phyloP scores from a whole-genome alignment of 2,329 filamentous ascomycete genomes.

The Mycosphaerelloides madeirae region DNA sequence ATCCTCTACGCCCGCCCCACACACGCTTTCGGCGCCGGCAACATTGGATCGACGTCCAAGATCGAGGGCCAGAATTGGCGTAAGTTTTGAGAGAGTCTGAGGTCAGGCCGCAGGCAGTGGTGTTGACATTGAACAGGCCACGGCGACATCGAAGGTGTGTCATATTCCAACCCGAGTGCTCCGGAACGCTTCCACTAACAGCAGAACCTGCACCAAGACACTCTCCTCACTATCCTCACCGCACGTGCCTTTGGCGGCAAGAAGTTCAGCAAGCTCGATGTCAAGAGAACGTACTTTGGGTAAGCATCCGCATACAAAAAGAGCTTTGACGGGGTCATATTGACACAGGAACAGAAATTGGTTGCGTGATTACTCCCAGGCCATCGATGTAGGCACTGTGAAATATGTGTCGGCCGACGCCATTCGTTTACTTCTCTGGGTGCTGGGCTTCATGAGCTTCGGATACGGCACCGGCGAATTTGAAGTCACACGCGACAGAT shows the following conservation, averaged over 20 bases:
- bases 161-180: too few species aligned
- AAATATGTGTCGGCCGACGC: slow-evolving; percentile 51
- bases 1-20: slow-evolving; percentile 23
- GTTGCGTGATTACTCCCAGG: slow-evolving; percentile 50
- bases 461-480: slow-evolving; percentile 55
- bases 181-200: too few species aligned
- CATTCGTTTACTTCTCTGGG: slow-evolving; percentile 52
- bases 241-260: slow-evolving; percentile 62
- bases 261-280: slow-evolving; percentile 77
- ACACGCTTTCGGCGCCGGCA: slow-evolving; percentile 51
- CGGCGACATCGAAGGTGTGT: slow-evolving; percentile 51
- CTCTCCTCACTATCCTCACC: slow-evolving; percentile 49
- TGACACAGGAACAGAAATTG: slow-evolving; percentile 35
- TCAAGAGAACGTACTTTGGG: slow-evolving; percentile 38
- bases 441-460: slow-evolving; percentile 53
- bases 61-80: slow-evolving; percentile 49
- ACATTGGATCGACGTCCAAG: slow-evolving; percentile 76
- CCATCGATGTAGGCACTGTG: slow-evolving; percentile 52
- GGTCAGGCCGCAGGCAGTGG: too few species aligned
- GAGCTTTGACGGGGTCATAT: too few species aligned
- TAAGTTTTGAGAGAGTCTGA: too few species aligned
- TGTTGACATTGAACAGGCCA: too few species aligned
- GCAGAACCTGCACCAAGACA: too few species aligned
- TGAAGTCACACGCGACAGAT: slow-evolving; percentile 50
- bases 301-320: too few species aligned